Evolutionary conservation across 441 rosid species (phyloP).

Genomic region (Populus trichocarpa): DNA sequence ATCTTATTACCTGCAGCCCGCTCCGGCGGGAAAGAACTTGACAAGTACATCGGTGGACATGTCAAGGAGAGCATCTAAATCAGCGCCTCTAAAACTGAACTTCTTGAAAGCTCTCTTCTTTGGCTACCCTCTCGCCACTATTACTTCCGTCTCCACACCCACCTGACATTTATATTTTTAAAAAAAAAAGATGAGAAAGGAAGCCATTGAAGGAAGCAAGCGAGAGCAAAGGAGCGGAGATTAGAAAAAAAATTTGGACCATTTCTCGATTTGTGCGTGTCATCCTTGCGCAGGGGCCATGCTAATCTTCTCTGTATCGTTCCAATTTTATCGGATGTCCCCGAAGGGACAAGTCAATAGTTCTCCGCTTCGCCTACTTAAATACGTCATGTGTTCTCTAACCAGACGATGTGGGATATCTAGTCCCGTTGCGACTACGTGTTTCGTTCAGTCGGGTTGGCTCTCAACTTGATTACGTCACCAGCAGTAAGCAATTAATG

Average conservation of each 20-base stretch:
- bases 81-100: slow-evolving; percentile 72
- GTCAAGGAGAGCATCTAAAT: slow-evolving; percentile 64
- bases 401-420: background rate
- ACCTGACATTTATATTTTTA: slow-evolving; percentile 16
- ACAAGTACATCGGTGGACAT: slow-evolving; percentile 75
- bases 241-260: slow-evolving; percentile 31
- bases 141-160: slow-evolving; percentile 45
- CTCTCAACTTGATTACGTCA: background rate
- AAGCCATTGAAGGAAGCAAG: background rate
- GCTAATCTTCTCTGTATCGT: slow-evolving; percentile 69
- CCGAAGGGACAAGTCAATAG: slow-evolving; percentile 3
- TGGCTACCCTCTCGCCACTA: slow-evolving; percentile 36
- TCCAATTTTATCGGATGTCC: slow-evolving; percentile 66
- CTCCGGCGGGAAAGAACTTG: slow-evolving; percentile 58
- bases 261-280: slow-evolving; percentile 65
- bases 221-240: background rate
- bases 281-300: slow-evolving; percentile 75
- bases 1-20: background rate
- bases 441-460: background rate
- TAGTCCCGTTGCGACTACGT: background rate
- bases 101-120: slow-evolving; percentile 79
- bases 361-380: no score
- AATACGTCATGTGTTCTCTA: fast-evolving
- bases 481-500: background rate
- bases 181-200: background rate